Evolutionary conservation across 345 rosid species (phyloP).

Genomic region (Eucalyptus marginata): DNA sequence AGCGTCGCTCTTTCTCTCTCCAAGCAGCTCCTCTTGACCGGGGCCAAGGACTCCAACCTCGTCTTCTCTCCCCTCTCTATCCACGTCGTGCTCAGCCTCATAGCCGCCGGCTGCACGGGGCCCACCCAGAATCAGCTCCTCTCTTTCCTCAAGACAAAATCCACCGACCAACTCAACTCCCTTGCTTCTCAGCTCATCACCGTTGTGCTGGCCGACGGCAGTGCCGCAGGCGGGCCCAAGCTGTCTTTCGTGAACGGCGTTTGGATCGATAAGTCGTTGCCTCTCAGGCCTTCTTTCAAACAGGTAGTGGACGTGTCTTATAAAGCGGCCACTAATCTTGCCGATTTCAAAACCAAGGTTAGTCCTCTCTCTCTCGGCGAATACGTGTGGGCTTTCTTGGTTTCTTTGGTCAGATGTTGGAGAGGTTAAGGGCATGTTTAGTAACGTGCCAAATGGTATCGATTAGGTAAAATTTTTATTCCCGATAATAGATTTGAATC

Average conservation of each 20-base stretch:
- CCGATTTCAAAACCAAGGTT: slow-evolving; percentile 74
- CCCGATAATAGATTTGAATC: too few relatives aligned
- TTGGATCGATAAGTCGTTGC: slow-evolving; percentile 57
- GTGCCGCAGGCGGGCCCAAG: slow-evolving; percentile 51
- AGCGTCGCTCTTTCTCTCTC: slow-evolving; percentile 36
- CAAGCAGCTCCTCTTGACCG: slow-evolving; percentile 26
- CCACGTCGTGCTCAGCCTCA: slow-evolving; percentile 54
- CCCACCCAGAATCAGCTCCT: slow-evolving; percentile 63
- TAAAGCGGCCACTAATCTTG: slow-evolving; percentile 50
- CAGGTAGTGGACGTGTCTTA: slow-evolving; percentile 35
- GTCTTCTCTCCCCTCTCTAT: slow-evolving; percentile 78
- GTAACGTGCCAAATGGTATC: too few relatives aligned
- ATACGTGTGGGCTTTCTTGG: not conserved
- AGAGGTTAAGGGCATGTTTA: not conserved
- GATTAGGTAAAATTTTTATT: too few relatives aligned
- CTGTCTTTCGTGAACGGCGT: slow-evolving; percentile 51
- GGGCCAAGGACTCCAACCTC: slow-evolving; percentile 41
- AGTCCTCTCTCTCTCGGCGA: not conserved
- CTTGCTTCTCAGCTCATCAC: slow-evolving; percentile 51
- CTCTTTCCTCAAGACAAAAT: slow-evolving; percentile 53
- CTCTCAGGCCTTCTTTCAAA: slow-evolving; percentile 50
- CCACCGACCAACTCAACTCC: slow-evolving; percentile 37
- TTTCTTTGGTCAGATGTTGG: not conserved
- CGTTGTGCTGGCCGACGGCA: slow-evolving; percentile 59
- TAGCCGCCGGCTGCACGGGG: slow-evolving; percentile 61